Evolutionary conservation across 106 monocot species (phyloP).

Genomic region (Narthecium ossifragum): DNA sequence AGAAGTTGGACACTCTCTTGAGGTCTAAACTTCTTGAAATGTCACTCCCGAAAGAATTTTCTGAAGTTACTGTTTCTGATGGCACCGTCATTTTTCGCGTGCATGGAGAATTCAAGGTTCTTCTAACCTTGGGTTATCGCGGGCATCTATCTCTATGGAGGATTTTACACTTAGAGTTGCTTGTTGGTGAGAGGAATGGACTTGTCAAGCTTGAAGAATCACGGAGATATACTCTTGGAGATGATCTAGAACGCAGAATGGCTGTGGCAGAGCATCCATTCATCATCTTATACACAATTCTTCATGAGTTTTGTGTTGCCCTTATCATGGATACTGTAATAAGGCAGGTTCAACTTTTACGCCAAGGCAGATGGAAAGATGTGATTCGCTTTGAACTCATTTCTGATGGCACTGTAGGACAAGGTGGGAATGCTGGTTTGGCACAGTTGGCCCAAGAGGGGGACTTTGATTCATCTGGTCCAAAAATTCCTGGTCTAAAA

Average conservation of each 20-base stretch:
- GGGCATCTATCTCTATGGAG: conserved; percentile 89
- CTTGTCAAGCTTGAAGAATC: conserved; percentile 79
- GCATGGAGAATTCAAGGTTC: conserved; percentile 86
- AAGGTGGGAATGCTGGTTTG: conserved; percentile 36
- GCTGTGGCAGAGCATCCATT: conserved; percentile 85
- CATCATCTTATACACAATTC: conserved; percentile 64
- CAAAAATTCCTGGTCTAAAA: conserved; percentile 85
- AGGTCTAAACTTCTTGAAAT: conserved; percentile 80
- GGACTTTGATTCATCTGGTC: conserved; percentile 54
- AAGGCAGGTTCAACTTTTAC: conserved; percentile 73
- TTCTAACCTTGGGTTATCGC: conserved; percentile 89
- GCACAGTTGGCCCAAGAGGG: conserved; percentile 53
- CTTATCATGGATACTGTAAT: conserved; percentile 97
- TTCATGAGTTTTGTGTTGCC: conserved; percentile 84
- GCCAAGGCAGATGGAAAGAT: conserved; percentile 92
- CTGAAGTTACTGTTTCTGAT: conserved; percentile 59
- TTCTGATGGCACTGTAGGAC: conserved; percentile 51
- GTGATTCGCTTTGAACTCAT: conserved; percentile 88
- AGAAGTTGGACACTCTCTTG: conserved; percentile 67
- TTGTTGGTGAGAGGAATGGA: conserved; percentile 82
- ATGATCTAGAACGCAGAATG: conserved; percentile 97
- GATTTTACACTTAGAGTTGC: conserved; percentile 86
- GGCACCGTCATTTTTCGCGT: conserved; percentile 68
- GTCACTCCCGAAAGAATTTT: conserved; percentile 73
- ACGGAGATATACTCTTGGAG: conserved; percentile 79